phyloP scores from a whole-genome alignment of 768 basidiomycete species.

The Leccinellum rugosiceps region DNA sequence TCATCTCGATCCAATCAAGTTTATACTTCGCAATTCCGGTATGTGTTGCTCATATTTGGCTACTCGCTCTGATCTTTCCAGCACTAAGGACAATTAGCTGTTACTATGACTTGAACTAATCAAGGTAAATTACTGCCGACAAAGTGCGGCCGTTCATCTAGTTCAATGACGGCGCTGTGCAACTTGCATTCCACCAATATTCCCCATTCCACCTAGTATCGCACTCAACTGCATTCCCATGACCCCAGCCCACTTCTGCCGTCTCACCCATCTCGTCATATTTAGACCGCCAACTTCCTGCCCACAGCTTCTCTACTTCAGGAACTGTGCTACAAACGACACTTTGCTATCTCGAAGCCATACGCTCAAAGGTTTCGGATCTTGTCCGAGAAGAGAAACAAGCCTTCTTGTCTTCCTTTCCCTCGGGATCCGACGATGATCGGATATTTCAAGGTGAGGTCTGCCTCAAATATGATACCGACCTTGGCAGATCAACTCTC shows the following conservation, averaged over 20 bases:
- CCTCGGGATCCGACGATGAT: conserved; percentile 39
- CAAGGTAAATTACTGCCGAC: too few species aligned
- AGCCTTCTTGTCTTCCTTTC: conserved; percentile 40
- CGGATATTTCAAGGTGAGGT: conserved; percentile 43
- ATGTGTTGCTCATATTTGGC: too few species aligned
- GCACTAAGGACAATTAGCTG: too few species aligned
- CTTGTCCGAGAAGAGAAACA: conserved; percentile 51
- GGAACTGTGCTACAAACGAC: conserved; percentile 48
- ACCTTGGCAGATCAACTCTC: conserved; percentile 22
- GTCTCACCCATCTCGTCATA: conserved; percentile 29
- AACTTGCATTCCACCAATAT: too few species aligned
- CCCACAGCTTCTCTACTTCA: conserved; percentile 10
- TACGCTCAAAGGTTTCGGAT: conserved; percentile 68
- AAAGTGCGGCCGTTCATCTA: too few species aligned
- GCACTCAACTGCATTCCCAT: too few species aligned
- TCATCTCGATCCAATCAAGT: too few species aligned
- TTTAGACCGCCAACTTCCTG: conserved; percentile 13
- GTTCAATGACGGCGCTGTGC: too few species aligned
- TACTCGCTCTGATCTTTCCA: too few species aligned
- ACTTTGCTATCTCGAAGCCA: conserved; percentile 80
- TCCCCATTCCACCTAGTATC: too few species aligned
- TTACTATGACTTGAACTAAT: too few species aligned
- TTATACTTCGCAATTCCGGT: too few species aligned
- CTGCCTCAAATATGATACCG: conserved; percentile 40
- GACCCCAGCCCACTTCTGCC: conserved; percentile 34